These are phyloP conservation scores for Lepidium africanum DNA, from an alignment of 345 rosid species.

Conservation along the genomic window DNA sequence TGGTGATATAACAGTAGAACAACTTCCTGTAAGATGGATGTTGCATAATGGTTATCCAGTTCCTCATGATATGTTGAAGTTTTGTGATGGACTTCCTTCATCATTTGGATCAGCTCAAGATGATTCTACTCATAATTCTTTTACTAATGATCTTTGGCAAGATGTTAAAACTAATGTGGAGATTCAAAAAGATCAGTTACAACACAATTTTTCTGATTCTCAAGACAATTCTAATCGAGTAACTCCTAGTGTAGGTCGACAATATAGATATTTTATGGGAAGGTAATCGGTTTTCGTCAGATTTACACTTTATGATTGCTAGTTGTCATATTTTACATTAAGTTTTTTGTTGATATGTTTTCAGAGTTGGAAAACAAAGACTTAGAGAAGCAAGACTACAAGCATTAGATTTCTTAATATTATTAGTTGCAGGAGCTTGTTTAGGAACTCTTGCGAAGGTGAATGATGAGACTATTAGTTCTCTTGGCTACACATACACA, in stretches of 20 bases:
- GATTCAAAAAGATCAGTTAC: slow-evolving; percentile 31
- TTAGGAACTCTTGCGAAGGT: slow-evolving; percentile 82
- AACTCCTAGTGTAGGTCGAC: slow-evolving; percentile 56
- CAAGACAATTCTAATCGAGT: slow-evolving; percentile 62
- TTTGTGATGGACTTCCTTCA: slow-evolving; percentile 39
- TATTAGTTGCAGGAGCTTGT: slow-evolving; percentile 85
- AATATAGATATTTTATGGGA: slow-evolving; percentile 72
- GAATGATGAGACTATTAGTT: slow-evolving; percentile 64
- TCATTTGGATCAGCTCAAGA: slow-evolving; percentile 23
- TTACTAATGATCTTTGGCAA: slow-evolving; percentile 48
- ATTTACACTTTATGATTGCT: background rate
- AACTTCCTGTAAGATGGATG: slow-evolving; percentile 91
- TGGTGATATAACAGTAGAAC: slow-evolving; percentile 44
- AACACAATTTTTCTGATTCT: slow-evolving; percentile 32
- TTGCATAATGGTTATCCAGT: slow-evolving; percentile 71
- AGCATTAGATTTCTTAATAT: slow-evolving; percentile 58
- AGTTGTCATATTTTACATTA: background rate
- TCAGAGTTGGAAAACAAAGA: slow-evolving; percentile 75
- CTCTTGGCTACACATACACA: slow-evolving; percentile 70
- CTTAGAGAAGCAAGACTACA: slow-evolving; percentile 72
- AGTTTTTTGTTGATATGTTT: background rate
- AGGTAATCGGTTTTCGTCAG: slow-evolving; percentile 34
- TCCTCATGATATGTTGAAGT: slow-evolving; percentile 70
- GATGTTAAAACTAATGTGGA: slow-evolving; percentile 41
- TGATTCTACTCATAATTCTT: slow-evolving; percentile 29